Conservation (phyloP, 352 stramenopile species). For the Phytophthora litchii region DNA sequence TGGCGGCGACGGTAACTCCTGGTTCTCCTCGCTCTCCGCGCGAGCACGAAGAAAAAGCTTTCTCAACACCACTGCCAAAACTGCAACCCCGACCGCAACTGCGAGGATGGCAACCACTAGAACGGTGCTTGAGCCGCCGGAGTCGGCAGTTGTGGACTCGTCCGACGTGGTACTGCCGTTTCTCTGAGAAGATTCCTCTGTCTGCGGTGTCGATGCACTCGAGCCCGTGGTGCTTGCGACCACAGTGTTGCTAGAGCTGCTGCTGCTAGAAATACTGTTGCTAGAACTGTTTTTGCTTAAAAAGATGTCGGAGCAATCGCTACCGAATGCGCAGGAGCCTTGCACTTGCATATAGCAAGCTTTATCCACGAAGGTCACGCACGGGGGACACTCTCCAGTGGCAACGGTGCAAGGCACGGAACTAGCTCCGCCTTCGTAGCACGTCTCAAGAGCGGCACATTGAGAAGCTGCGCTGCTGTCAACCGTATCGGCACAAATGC, state of each 20-base stretch:
- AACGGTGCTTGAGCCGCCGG: slow-evolving; percentile 42
- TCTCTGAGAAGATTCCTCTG: not conserved
- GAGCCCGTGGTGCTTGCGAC: not conserved
- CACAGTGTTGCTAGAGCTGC: slow-evolving; percentile 1
- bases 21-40: slow-evolving; percentile 44
- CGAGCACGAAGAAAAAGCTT: slow-evolving; percentile 63
- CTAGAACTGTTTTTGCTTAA: not conserved
- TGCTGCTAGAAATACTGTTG: not conserved
- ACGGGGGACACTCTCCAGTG: slow-evolving; percentile 38
- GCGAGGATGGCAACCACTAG: slow-evolving; percentile 68
- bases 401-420: slow-evolving; percentile 28
- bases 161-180: not conserved
- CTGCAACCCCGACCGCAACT: slow-evolving; percentile 55
- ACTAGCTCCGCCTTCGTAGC: slow-evolving; percentile 30
- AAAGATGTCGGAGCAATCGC: slow-evolving; percentile 32
- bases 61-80: slow-evolving; percentile 60
- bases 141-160: slow-evolving; percentile 7
- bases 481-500: not conserved
- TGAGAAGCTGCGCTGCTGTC: not conserved
- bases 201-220: not conserved
- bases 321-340: slow-evolving; percentile 35
- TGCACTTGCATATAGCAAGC: slow-evolving; percentile 32
- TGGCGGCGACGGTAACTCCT: slow-evolving; percentile 34
- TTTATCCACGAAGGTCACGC: slow-evolving; percentile 37
- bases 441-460: slow-evolving; percentile 23